Percentiles rank a stretch among this genome's conserved stretches.
These are phyloP conservation scores for Apiospora koreana DNA, from an alignment of 2,329 filamentous ascomycete species.

Conservation along the genomic window DNA sequence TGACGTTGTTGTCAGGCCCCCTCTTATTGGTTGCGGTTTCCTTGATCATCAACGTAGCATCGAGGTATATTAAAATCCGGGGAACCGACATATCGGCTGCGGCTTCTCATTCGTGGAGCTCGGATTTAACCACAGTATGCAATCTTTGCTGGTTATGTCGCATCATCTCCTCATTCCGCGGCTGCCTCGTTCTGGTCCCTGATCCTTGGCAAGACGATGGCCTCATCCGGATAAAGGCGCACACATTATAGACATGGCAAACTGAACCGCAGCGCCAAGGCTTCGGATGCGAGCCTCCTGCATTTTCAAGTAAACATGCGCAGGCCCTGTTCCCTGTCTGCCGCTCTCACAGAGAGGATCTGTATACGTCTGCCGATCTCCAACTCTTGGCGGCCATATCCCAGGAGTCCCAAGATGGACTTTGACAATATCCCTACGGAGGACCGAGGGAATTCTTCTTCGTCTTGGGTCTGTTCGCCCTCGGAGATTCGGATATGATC, in stretches of 20 bases:
- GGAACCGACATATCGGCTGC: neutral
- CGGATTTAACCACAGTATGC: neutral
- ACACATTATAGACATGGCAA: neutral
- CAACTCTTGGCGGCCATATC: neutral
- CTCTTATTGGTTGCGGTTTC: neutral
- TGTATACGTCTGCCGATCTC: neutral
- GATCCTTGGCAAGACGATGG: neutral
- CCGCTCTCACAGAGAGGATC: neutral
- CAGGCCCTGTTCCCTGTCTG: neutral
- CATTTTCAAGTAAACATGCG: neutral
- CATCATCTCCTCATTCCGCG: neutral
- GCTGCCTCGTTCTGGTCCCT: neutral
- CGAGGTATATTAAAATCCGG: conserved; percentile 3
- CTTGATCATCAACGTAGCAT: neutral
- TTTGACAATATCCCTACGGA: neutral
- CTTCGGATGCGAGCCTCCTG: neutral
- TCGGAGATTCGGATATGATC: neutral
- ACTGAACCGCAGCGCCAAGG: neutral
- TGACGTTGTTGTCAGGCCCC: neutral
- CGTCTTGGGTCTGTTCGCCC: neutral
- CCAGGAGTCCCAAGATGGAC: neutral
- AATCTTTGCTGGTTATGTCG: neutral
- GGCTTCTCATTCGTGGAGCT: neutral
- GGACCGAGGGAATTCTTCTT: no score
- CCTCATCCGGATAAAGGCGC: conserved; percentile 1